A percentile compares a stretch with the other conserved stretches of the same genome.
Evolutionary conservation across 352 stramenopile genomes (phyloP).

Genomic region (Pythium sp.): DNA sequence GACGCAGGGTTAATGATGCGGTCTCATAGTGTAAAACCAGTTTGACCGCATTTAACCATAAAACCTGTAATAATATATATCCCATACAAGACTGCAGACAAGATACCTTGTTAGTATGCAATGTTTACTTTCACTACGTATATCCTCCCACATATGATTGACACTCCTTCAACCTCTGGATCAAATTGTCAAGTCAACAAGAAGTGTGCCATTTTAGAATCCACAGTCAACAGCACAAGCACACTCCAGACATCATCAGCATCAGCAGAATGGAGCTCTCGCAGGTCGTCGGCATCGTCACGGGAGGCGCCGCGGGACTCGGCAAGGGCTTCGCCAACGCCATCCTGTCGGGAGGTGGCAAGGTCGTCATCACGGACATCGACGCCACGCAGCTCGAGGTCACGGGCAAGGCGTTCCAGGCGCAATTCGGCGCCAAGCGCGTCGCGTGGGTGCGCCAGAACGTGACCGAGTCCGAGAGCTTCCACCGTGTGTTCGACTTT

Average conservation of each 20-base stretch:
- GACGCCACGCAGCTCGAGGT: constrained; percentile 55
- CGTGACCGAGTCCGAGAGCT: constrained; percentile 64
- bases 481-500: constrained; percentile 55
- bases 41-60: neutral
- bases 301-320: constrained; percentile 61
- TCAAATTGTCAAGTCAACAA: neutral
- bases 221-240: neutral
- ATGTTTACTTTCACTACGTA: neutral
- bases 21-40: no score
- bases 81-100: neutral
- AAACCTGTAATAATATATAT: neutral
- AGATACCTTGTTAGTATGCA: neutral
- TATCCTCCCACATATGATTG: neutral
- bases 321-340: constrained; percentile 58
- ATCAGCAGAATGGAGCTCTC: constrained; percentile 48
- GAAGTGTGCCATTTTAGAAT: neutral
- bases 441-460: constrained; percentile 69
- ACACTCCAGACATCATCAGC: neutral
- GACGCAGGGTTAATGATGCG: no score
- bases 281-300: constrained; percentile 65
- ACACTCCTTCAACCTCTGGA: neutral
- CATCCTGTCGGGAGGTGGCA: constrained; percentile 46
- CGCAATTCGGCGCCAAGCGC: constrained; percentile 44
- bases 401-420: constrained; percentile 56
- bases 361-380: constrained; percentile 78